Evolutionary conservation across 225 moss, liverwort and hornwort species (phyloP), one percentile per base, ranked within the genome.

Genomic region (Pleurozium schreberi): DNA sequence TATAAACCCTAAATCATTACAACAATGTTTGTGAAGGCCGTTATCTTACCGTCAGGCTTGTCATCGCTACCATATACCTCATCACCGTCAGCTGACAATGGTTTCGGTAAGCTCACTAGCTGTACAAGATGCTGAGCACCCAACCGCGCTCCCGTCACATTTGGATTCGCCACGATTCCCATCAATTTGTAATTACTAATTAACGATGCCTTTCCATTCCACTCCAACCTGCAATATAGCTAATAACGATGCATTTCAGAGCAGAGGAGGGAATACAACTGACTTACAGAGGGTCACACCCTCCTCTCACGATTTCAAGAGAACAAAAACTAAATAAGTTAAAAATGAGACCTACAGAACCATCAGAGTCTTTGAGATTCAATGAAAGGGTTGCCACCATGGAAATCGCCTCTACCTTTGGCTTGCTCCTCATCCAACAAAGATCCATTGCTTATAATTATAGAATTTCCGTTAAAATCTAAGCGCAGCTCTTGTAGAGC

Each of bases 121-220:
- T 95, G 97, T 28, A 97, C 95, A 77, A 95, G 67, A 82, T 95
- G 91, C 75, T 89, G 83, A 36, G 88, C 95, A 75, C 95, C 96
- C 25, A 94, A 95, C 17, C 93, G 92, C 42, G 92, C 71, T 43
- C 10, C 9, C 16, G 71, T 68, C 50, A 96, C 93, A 52, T 98
- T 96, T 25, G 96, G 97, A 75, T 97, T 99, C 79, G 96, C 95
- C 80, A 99, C 88, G 11, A 94, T 95, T 23, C 95, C 96, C 70
- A 93, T 91, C 58, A 93, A 83, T 60, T 95, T 89, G 88, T 95
- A 95, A 82, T 93, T 94, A 84, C 87, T 91, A 86, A 97, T 91
- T 91, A 85, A 76, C 55, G 92, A 93, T 86, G 86, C 78, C 61
- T 91, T 94, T 40, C 82, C 90, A 90, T 94, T 90, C 93, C 91